Base-by-base conservation (phyloP, 768 basidiomycete genomes). In the Hemileccinum rubropunctum region DNA sequence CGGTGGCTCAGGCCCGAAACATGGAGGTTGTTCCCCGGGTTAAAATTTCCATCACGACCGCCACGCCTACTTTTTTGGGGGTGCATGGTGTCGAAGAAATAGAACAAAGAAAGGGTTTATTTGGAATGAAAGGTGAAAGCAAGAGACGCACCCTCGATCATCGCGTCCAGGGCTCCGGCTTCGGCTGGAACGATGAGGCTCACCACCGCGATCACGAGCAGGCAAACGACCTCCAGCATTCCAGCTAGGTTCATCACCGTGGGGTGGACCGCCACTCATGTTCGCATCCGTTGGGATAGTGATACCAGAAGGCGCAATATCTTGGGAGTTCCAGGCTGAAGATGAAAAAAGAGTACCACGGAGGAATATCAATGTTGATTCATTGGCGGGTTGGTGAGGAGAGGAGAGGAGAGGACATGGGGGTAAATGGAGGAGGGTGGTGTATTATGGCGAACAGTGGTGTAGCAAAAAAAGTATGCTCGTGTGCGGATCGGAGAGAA, bases 311-410 rank as follows among this genome's bases (percentile, higher is more conserved):
- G 87, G 83, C 32, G 84, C 87, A 54, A 88, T 87, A 57, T 90
- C 88, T 81, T 86, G 84, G 32, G 84, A 80, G 73, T 88, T 86
- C 88, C 87, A 89, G 63, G 88, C 88, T 88, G 23, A 23, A 23
- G 23, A 23, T 3, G 23, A 3, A 23, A 23, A 23, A 23, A 23
- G 23, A 23, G 23, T 23, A 23, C 23, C 23, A 23, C 23, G 23
- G 23, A 23, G 23, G 23, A 6, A 23, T 23, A 23, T 23, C 23
- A 23, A 23, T 6, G 23, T 23, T 23, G 23, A 23, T 23, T 23
- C 23, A 23, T 23, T 23, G 23, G 23, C 23, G 23, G 23, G n/a
- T n/a, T n/a, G n/a, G n/a, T n/a, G n/a, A n/a, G n/a, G n/a, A n/a
- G n/a, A n/a, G n/a, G 23, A 23, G 23, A 23, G 23, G 23, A 23